Conservation (phyloP, 148 eudicot genomes). For the Limonium bicolor region DNA sequence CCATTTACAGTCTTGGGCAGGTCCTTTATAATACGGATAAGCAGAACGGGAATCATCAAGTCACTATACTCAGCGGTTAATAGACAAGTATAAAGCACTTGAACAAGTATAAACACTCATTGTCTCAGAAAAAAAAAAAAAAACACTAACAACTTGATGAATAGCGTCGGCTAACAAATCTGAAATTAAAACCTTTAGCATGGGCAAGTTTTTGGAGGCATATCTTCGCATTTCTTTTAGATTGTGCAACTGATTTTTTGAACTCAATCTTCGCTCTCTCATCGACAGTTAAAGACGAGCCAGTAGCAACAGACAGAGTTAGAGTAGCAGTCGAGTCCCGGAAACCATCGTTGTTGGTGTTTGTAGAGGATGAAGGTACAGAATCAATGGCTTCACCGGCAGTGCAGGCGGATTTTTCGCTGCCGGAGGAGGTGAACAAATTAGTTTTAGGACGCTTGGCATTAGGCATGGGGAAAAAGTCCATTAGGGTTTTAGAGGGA, state of each 20-base stretch:
- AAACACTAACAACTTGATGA: neutral
- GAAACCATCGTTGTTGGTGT: neutral
- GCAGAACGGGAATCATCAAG: neutral
- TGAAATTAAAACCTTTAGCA: slow-evolving; percentile 23
- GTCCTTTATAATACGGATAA: neutral
- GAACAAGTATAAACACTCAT: neutral
- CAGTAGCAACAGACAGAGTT: neutral
- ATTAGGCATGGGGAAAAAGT: slow-evolving; percentile 39
- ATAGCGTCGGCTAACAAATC: too few species aligned
- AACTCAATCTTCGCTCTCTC: slow-evolving; percentile 44
- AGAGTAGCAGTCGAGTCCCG: neutral
- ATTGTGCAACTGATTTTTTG: slow-evolving; percentile 39
- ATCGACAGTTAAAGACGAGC: slow-evolving; percentile 20
- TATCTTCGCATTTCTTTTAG: slow-evolving; percentile 38
- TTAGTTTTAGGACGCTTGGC: slow-evolving; percentile 51
- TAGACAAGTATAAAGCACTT: neutral
- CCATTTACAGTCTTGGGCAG: neutral
- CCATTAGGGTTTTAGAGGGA: slow-evolving; percentile 55
- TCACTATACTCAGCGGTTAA: neutral
- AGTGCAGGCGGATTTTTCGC: slow-evolving; percentile 4
- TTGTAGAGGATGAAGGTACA: slow-evolving; percentile 2
- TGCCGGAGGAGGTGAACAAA: slow-evolving; percentile 1
- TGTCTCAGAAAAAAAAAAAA: neutral
- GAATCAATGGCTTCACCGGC: neutral
- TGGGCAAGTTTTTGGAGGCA: slow-evolving; percentile 36